Conservation (phyloP, 1,139 yeast species). For the Candida sp. region DNA sequence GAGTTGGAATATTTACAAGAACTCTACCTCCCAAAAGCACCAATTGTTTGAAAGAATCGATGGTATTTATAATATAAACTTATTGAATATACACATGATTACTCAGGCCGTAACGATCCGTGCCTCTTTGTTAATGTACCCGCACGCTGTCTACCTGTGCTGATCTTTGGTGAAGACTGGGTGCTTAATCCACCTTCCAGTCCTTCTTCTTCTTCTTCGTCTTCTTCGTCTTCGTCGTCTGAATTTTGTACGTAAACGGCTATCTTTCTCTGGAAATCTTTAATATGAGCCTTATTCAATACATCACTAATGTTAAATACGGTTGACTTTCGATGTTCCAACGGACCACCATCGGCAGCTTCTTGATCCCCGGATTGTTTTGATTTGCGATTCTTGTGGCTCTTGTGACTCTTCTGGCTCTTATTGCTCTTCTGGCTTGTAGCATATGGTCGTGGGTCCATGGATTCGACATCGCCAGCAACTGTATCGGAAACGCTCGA, state of each 20-base stretch:
- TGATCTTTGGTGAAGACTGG: background rate
- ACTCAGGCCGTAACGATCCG: no score
- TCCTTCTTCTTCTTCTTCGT: constrained; percentile 7
- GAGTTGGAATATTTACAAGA: constrained; percentile 49
- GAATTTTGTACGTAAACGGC: constrained; percentile 28
- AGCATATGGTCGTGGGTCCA: background rate
- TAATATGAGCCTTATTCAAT: constrained; percentile 77
- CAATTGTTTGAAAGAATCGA: background rate
- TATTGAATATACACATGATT: background rate
- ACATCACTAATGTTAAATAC: constrained; percentile 51
- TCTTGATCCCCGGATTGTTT: constrained; percentile 10
- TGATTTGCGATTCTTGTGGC: background rate
- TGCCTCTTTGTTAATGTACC: background rate
- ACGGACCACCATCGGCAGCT: constrained; percentile 7
- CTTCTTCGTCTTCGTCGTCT: constrained; percentile 40
- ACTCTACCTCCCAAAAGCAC: constrained; percentile 34
- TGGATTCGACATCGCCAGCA: constrained; percentile 3
- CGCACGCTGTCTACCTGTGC: background rate
- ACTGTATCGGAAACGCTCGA: background rate
- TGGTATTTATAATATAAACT: no score
- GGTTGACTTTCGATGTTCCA: constrained; percentile 25
- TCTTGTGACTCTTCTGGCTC: background rate
- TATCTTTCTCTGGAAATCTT: constrained; percentile 78
- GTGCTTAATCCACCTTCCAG: background rate
- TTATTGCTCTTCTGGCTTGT: background rate